These are phyloP conservation scores for Priceomyces haplophilus DNA, from an alignment of 805 yeast genomes.

Conservation along the genomic window DNA sequence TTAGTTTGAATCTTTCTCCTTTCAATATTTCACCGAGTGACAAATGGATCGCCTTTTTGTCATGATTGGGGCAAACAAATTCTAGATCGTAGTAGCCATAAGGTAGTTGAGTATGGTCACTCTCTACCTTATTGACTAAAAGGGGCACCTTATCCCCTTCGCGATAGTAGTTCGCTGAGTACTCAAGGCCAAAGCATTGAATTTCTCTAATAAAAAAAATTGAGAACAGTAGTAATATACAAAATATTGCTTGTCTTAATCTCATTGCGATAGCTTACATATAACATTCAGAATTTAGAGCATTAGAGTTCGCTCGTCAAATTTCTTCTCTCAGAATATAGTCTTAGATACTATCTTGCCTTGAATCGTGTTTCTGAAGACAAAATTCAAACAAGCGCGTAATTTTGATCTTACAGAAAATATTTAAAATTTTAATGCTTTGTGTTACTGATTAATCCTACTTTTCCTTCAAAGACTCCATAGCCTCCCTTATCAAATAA, in stretches of 20 bases:
- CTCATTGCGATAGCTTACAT: neutral
- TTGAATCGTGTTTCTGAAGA: too few species aligned
- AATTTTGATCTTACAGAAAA: too few species aligned
- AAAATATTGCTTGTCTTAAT: neutral
- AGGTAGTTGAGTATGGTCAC: slow-evolving; percentile 74
- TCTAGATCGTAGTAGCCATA: slow-evolving; percentile 74
- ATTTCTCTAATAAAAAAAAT: slow-evolving; percentile 1
- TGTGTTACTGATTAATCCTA: too few species aligned
- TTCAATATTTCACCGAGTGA: slow-evolving; percentile 74
- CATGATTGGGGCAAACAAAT: slow-evolving; percentile 70
- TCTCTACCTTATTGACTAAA: slow-evolving; percentile 72
- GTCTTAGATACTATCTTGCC: too few species aligned
- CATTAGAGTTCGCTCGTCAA: too few species aligned
- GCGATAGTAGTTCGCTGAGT: slow-evolving; percentile 37
- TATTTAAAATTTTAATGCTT: too few species aligned
- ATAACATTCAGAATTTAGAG: too few species aligned
- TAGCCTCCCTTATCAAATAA: slow-evolving; percentile 78
- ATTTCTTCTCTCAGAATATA: too few species aligned
- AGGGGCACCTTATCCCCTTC: slow-evolving; percentile 64
- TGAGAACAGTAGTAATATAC: slow-evolving; percentile 1
- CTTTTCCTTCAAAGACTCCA: slow-evolving; percentile 50
- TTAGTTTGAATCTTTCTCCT: slow-evolving; percentile 78
- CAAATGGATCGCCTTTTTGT: slow-evolving; percentile 59
- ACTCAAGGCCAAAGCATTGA: slow-evolving; percentile 17
- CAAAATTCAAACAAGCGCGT: too few species aligned